Evolutionary conservation across 176 grass and related monocot species (phyloP).

Genomic region (Luzula sylvatica): DNA sequence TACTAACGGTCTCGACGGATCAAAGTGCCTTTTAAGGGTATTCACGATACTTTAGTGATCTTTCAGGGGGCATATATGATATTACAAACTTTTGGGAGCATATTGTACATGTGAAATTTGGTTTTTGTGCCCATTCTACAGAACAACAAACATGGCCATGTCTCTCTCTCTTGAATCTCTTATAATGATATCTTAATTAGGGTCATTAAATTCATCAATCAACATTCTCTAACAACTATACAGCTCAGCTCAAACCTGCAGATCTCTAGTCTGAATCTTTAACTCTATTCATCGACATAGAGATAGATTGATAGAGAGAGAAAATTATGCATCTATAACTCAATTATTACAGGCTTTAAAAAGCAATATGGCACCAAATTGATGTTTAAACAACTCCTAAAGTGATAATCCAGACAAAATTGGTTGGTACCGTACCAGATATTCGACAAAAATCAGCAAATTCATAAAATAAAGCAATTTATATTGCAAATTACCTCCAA

Average conservation of each 20-base stretch:
- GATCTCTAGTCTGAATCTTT: constrained; percentile 7
- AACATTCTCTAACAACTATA: constrained; percentile 6
- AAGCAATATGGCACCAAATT: constrained; percentile 15
- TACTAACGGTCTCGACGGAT: too few species aligned
- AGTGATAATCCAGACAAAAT: too few species aligned
- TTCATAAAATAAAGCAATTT: too few species aligned
- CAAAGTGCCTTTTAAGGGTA: too few species aligned
- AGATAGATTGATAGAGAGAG: not conserved
- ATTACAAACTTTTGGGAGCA: too few species aligned
- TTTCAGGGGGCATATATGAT: too few species aligned
- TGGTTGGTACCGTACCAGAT: too few species aligned
- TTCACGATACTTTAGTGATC: too few species aligned
- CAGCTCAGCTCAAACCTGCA: constrained; percentile 2
- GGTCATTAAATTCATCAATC: constrained; percentile 19
- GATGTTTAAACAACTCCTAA: constrained; percentile 21
- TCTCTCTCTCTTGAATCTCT: constrained; percentile 3
- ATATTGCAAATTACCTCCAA: too few species aligned
- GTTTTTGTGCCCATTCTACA: not conserved
- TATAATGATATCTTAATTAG: not conserved
- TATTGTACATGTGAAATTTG: too few species aligned
- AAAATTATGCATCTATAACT: too few species aligned
- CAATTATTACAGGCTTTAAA: constrained; percentile 9
- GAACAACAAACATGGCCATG: not conserved
- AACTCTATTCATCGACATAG: not conserved
- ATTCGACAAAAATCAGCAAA: too few species aligned